phyloP scores from a whole-genome alignment of 2,329 filamentous ascomycete species.

The Ophiocordyceps sinensis region DNA sequence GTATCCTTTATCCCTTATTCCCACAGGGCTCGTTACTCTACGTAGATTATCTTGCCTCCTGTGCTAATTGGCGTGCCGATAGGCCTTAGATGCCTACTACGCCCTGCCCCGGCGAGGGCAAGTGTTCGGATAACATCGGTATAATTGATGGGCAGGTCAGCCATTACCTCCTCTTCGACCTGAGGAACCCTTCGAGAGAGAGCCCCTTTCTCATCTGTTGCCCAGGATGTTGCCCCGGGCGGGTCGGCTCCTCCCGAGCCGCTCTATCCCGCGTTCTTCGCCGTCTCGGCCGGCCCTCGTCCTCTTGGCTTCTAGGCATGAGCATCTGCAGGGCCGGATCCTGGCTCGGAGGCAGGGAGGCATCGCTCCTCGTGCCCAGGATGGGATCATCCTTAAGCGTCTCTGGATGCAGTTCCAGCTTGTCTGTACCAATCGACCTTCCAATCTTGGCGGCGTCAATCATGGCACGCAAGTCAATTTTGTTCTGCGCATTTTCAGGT shows the following conservation, averaged over 20 bases:
- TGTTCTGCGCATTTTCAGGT: slow-evolving; percentile 4
- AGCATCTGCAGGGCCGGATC: slow-evolving; percentile 18
- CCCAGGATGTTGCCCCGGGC: slow-evolving; percentile 3
- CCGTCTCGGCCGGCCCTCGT: slow-evolving; percentile 3
- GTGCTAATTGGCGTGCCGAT: too few species aligned
- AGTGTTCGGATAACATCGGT: background rate
- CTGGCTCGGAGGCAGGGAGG: slow-evolving; percentile 23
- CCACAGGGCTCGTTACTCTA: too few species aligned
- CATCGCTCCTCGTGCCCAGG: slow-evolving; percentile 13
- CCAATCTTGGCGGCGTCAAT: slow-evolving; percentile 17
- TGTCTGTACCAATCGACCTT: slow-evolving; percentile 10
- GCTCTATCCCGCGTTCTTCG: slow-evolving; percentile 3
- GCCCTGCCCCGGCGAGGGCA: too few species aligned
- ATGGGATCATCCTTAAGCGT: slow-evolving; percentile 25
- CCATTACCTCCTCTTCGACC: slow-evolving; percentile 11
- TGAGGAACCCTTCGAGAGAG: slow-evolving; percentile 10
- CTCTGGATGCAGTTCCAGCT: slow-evolving; percentile 24
- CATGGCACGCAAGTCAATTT: slow-evolving; percentile 15
- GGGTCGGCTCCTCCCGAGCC: slow-evolving; percentile 9
- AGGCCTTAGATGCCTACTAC: too few species aligned
- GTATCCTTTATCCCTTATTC: too few species aligned
- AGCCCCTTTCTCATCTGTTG: slow-evolving; percentile 4
- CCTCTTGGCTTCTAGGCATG: slow-evolving; percentile 6
- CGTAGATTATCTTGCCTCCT: too few species aligned
- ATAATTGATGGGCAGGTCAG: background rate